A percentile compares a stretch with the other conserved stretches of the same genome.
phyloP scores from a whole-genome alignment of 2,329 filamentous ascomycete species.

The Hysterium pulicare region DNA sequence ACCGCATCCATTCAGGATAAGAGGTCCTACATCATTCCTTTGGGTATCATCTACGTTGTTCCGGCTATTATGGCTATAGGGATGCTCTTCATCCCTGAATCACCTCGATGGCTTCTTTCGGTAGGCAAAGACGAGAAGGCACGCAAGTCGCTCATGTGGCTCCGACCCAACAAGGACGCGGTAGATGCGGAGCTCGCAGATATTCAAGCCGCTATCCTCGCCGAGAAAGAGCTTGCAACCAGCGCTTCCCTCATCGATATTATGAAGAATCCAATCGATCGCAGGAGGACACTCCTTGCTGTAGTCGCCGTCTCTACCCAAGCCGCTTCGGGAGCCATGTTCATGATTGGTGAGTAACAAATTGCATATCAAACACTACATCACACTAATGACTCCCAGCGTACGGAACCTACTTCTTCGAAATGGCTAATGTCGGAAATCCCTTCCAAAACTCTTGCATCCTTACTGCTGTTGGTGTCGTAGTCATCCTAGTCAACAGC shows the following conservation, averaged over 20 bases:
- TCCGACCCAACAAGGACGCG: constrained; percentile 20
- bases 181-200: constrained; percentile 23
- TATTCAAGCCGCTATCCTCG: constrained; percentile 26
- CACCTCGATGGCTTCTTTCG: constrained; percentile 45
- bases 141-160: constrained; percentile 22
- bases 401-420: constrained; percentile 34
- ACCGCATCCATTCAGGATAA: constrained; percentile 21
- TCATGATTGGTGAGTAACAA: constrained; percentile 28
- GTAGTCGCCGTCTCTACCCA: constrained; percentile 50
- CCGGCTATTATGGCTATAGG: constrained; percentile 46
- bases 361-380: no score
- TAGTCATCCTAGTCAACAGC: constrained; percentile 53
- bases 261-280: constrained; percentile 51
- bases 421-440: constrained; percentile 30
- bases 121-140: constrained; percentile 19
- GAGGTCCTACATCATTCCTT: constrained; percentile 44
- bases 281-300: constrained; percentile 49
- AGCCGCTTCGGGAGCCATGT: constrained; percentile 55
- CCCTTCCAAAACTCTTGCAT: constrained; percentile 58
- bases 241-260: constrained; percentile 51
- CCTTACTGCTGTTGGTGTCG: constrained; percentile 52
- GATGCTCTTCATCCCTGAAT: constrained; percentile 32
- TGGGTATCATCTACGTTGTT: constrained; percentile 54
- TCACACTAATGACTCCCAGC: constrained; percentile 13
- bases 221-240: constrained; percentile 45